phyloP scores from a whole-genome alignment of 2,329 filamentous ascomycete genomes.

The Trichoderma sp. region DNA sequence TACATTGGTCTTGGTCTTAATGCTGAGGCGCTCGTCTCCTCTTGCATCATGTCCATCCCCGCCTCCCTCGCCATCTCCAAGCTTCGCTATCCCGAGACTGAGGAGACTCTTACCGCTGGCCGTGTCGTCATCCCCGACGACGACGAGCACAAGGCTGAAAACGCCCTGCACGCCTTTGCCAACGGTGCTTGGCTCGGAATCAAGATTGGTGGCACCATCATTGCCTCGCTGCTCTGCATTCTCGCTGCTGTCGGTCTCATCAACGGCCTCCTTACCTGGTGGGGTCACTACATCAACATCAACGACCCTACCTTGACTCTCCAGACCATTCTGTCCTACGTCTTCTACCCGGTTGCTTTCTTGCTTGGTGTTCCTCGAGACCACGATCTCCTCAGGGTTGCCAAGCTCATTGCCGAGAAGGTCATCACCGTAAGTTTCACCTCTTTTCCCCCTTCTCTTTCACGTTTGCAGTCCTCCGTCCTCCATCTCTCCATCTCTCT shows the following conservation, averaged over 20 bases:
- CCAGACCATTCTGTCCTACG: constrained; percentile 73
- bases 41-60: constrained; percentile 94
- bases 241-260: constrained; percentile 73
- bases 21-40: constrained; percentile 81
- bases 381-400: constrained; percentile 68
- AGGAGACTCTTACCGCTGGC: constrained; percentile 82
- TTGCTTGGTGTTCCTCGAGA: constrained; percentile 73
- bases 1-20: constrained; percentile 86
- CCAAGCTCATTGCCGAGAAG: constrained; percentile 79
- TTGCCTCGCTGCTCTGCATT: constrained; percentile 78
- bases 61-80: constrained; percentile 88
- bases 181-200: constrained; percentile 84
- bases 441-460: background rate
- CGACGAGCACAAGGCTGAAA: constrained; percentile 72
- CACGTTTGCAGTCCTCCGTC: background rate
- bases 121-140: constrained; percentile 80
- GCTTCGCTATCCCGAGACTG: constrained; percentile 83
- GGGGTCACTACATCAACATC: constrained; percentile 77
- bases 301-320: constrained; percentile 67
- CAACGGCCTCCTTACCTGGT: constrained; percentile 80
- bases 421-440: constrained; percentile 63
- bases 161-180: constrained; percentile 81
- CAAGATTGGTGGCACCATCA: constrained; percentile 83
- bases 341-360: constrained; percentile 78
- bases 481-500: background rate